Conservation (phyloP, 306 rosid species). For the Casuarina equisetifolia region DNA sequence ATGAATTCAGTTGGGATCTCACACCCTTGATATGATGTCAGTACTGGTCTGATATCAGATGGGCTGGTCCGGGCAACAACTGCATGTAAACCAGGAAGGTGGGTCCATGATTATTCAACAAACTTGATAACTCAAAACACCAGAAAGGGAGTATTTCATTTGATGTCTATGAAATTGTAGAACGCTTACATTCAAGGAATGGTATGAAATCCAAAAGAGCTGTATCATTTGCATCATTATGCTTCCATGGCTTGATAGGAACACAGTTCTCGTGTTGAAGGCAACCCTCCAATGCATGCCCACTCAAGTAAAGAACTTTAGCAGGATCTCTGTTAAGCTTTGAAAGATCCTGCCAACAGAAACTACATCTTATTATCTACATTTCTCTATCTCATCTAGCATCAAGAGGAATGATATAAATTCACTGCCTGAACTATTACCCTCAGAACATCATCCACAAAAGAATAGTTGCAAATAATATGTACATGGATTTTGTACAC, state of each 20-base stretch:
- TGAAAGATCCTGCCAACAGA: conserved; percentile 71
- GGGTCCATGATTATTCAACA: conserved; percentile 7
- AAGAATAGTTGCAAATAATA: neutral
- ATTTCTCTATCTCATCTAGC: neutral
- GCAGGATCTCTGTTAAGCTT: conserved; percentile 89
- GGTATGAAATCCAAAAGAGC: conserved; percentile 90
- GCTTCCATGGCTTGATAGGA: conserved; percentile 75
- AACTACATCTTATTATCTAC: conserved; percentile 13
- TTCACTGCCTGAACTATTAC: neutral
- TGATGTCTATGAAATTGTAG: conserved; percentile 11
- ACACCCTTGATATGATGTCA: conserved; percentile 74
- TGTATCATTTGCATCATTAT: conserved; percentile 70
- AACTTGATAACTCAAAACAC: neutral
- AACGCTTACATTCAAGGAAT: conserved; percentile 83
- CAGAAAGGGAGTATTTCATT: neutral
- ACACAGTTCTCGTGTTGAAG: conserved; percentile 86
- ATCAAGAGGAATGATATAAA: neutral
- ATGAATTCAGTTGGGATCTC: conserved; percentile 86
- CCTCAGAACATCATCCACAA: neutral
- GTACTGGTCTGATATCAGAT: conserved; percentile 82
- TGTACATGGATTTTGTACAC: neutral
- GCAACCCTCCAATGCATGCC: conserved; percentile 83
- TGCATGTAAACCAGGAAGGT: conserved; percentile 39
- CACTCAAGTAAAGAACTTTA: conserved; percentile 84
- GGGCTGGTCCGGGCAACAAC: conserved; percentile 94